A percentile compares a stretch with the other conserved stretches of the same genome.
Conservation (phyloP, 441 rosid genomes). For the Gossypium aridum region DNA sequence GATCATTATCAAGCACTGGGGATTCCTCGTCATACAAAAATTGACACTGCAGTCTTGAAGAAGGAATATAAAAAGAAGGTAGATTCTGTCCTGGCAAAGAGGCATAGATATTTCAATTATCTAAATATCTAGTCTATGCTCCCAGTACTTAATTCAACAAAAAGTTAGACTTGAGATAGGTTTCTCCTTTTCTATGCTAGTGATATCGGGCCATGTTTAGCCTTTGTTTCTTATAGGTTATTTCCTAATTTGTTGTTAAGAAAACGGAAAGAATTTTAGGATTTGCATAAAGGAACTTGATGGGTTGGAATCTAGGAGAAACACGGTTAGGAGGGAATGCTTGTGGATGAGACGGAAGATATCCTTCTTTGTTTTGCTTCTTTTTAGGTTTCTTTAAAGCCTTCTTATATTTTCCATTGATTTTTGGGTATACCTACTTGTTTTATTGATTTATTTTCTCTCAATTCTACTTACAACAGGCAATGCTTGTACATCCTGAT, state of each 20-base stretch:
- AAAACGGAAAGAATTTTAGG: neutral
- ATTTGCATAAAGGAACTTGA: neutral
- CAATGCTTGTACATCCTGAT: conserved; percentile 99
- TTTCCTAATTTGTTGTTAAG: neutral
- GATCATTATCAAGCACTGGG: conserved; percentile 90
- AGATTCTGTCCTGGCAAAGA: neutral
- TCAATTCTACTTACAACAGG: conserved; percentile 38
- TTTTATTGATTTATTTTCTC: neutral
- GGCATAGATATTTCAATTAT: neutral
- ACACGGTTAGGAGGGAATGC: neutral
- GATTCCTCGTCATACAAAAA: conserved; percentile 59
- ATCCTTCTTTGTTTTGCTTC: neutral
- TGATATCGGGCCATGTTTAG: neutral
- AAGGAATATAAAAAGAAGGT: conserved; percentile 95
- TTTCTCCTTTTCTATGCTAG: neutral
- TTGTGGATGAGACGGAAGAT: neutral
- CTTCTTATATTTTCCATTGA: neutral
- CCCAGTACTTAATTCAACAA: neutral
- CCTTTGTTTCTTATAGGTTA: conserved; percentile 2
- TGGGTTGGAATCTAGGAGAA: neutral
- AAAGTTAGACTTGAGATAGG: neutral
- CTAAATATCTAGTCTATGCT: neutral
- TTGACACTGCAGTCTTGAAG: conserved; percentile 58
- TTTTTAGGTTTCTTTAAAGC: neutral
- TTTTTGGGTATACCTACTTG: neutral